Base-by-base conservation (phyloP, 2,329 filamentous ascomycete genomes). In the Pseudocercospora fuligena region DNA sequence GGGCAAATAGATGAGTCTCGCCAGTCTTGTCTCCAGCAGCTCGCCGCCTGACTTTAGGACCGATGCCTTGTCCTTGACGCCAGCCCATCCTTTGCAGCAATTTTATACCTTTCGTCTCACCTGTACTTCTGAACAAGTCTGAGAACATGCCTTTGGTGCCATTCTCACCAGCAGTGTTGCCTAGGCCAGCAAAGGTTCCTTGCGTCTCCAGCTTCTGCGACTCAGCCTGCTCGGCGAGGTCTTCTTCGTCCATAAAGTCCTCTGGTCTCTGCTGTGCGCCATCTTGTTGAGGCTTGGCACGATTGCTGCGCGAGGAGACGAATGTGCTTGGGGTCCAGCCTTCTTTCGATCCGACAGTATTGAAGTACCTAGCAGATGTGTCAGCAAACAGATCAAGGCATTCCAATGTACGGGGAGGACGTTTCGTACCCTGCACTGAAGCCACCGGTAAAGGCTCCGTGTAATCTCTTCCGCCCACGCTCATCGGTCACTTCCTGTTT, bases 231-330 rank as follows among this genome's bases (percentile, higher is more conserved):
- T 97, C 93, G 6, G 91, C 92, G 36, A 97, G 83, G 79, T 99
- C 95, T 78, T 99, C 95, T 49, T 97, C 94, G 74, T 99, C 95
- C 95, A 99, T 99, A 73, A 94, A 98, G 76, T 98, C 94, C 78
- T 98, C 93, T 0, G 89, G 87, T 57, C 89, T 88, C 76, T 92
- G 89, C 69, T 85, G 80, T 53, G 69, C 69, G 31, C 65, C 77
- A 69, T 87, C 84, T n/a, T 83, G 66, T 36, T 82, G 84, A 82
- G 91, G 87, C 76, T 92, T 92, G 70, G 86, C 88, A 64, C 93
- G 91, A 74, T 92, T 92, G 46, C 87, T 83, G 25, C 95, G 91
- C 60, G 94, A 97, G 6, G 94, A 98, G 9, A 97, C 90, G 78
- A 98, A 99, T 0, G 92, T 91, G 23, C 92, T 89, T 1, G 95